These are phyloP conservation scores for Hypomontagnella submonticulosa DNA, from an alignment of 495 filamentous ascomycete genomes.

Conservation along the genomic window DNA sequence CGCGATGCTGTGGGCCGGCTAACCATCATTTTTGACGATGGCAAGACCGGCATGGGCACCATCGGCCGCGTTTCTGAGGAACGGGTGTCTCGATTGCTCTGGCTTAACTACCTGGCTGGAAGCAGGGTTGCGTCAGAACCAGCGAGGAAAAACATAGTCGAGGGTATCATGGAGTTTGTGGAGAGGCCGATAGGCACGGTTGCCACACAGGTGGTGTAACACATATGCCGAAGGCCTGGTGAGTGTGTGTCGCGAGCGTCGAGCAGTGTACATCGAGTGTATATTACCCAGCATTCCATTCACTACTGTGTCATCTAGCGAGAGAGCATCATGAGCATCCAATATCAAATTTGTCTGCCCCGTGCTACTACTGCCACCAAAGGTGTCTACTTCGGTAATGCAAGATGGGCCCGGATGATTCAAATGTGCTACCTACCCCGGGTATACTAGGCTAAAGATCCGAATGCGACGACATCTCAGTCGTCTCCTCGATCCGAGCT, in stretches of 20 bases:
- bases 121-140: slow-evolving; percentile 87
- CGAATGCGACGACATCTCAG: slow-evolving; percentile 40
- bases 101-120: slow-evolving; percentile 90
- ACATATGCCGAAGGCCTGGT: slow-evolving; percentile 34
- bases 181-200: slow-evolving; percentile 90
- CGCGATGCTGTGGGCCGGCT: slow-evolving; percentile 73
- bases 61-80: slow-evolving; percentile 72
- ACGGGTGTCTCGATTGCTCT: slow-evolving; percentile 80
- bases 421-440: slow-evolving; percentile 24
- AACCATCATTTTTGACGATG: slow-evolving; percentile 73
- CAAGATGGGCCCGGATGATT: slow-evolving; percentile 36
- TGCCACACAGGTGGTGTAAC: slow-evolving; percentile 71
- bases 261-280: slow-evolving; percentile 35
- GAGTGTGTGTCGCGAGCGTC: slow-evolving; percentile 25
- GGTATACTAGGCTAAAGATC: slow-evolving; percentile 43
- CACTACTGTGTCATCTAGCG: slow-evolving; percentile 31
- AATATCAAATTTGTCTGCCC: slow-evolving; percentile 28
- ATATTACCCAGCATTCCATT: slow-evolving; percentile 37
- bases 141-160: slow-evolving; percentile 82
- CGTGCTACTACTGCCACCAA: slow-evolving; percentile 21
- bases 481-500: slow-evolving; percentile 37
- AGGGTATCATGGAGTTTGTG: slow-evolving; percentile 88
- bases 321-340: slow-evolving; percentile 21
- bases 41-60: slow-evolving; percentile 56
- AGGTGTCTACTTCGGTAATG: slow-evolving; percentile 38